These are phyloP conservation scores for Chalciporus sphaerocephalus DNA, from an alignment of 768 basidiomycete species.

Conservation along the genomic window DNA sequence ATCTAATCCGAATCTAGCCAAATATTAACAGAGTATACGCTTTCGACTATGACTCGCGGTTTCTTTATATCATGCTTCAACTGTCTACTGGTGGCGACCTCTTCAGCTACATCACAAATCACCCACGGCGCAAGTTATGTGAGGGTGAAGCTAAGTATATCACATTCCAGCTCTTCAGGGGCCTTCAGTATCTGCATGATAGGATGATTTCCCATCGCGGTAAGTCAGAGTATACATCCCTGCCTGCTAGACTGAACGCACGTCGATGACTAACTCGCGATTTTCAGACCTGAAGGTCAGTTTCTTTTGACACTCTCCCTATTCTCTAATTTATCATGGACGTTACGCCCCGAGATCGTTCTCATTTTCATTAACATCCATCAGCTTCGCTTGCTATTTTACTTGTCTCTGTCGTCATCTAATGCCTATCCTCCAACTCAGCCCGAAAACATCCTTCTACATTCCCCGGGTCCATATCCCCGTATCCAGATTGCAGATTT, in stretches of 20 bases:
- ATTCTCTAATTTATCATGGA: background rate
- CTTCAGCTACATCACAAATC: constrained; percentile 77
- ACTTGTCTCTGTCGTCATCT: background rate
- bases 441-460: constrained; percentile 83
- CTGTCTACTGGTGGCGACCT: constrained; percentile 83
- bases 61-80: constrained; percentile 81
- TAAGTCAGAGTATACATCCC: constrained; percentile 26
- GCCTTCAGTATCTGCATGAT: constrained; percentile 65
- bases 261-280: background rate
- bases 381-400: background rate
- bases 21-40: constrained; percentile 79
- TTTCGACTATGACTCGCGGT: constrained; percentile 57
- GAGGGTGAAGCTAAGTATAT: constrained; percentile 84
- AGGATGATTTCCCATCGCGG: constrained; percentile 77
- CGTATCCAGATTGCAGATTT: constrained; percentile 85
- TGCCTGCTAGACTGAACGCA: background rate
- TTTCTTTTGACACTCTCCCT: background rate
- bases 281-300: constrained; percentile 61
- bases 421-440: constrained; percentile 17
- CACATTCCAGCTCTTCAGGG: constrained; percentile 74
- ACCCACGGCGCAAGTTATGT: constrained; percentile 52
- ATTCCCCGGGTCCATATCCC: constrained; percentile 79
- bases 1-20: constrained; percentile 42
- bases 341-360: background rate
- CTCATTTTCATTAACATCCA: background rate